These are phyloP conservation scores for Tulasnella sp. DNA, from an alignment of 768 basidiomycete species.

Conservation along the genomic window DNA sequence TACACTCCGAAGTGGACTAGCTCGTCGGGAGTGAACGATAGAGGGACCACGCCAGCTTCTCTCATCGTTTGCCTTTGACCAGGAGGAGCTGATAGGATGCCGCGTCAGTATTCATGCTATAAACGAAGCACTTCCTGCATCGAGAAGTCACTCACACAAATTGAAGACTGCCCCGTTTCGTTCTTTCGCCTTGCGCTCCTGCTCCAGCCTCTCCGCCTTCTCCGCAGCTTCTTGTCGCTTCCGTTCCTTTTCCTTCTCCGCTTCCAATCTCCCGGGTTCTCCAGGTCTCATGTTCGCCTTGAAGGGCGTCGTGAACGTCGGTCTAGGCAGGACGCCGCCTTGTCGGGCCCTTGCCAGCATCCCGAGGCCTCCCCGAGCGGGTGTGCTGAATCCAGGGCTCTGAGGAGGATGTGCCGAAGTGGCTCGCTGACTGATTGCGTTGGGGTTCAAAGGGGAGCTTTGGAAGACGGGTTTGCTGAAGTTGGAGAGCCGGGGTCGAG, in stretches of 20 bases:
- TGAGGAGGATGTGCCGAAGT: not conserved
- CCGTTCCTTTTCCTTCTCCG: constrained; percentile 6
- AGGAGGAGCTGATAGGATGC: not conserved
- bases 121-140: too few relatives aligned
- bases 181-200: constrained; percentile 10
- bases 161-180: constrained; percentile 5
- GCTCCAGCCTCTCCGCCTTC: constrained; percentile 6
- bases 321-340: not conserved
- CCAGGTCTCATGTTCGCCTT: constrained; percentile 12
- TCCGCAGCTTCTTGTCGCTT: constrained; percentile 1
- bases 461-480: constrained; percentile 16
- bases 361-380: not conserved
- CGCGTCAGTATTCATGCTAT: not conserved
- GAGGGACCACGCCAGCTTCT: constrained; percentile 1
- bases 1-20: not conserved
- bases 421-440: not conserved
- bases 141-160: not conserved
- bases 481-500: not conserved
- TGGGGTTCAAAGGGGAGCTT: constrained; percentile 26
- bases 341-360: not conserved
- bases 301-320: constrained; percentile 22
- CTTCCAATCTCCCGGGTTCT: not conserved
- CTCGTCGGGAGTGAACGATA: constrained; percentile 7
- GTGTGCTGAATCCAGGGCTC: not conserved
- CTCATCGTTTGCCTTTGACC: not conserved